A percentile compares a stretch with the other conserved stretches of the same genome.
Conservation (phyloP, 768 basidiomycete genomes). For the Suillus occidentalis region DNA sequence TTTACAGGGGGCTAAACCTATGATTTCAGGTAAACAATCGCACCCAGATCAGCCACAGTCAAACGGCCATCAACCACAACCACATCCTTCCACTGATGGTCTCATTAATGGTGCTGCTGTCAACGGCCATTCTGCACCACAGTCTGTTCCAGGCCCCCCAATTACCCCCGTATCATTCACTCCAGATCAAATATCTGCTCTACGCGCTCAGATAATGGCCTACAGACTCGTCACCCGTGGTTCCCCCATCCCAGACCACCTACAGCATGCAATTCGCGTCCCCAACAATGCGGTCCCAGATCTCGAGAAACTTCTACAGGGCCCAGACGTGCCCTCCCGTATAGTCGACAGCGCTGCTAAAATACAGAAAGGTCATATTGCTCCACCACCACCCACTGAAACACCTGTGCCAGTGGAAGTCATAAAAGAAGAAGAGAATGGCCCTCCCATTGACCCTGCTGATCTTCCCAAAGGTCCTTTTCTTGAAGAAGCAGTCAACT, state of each 20-base stretch:
- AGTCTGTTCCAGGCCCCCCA: slow-evolving; percentile 39
- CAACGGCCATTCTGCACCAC: slow-evolving; percentile 53
- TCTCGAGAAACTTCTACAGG: slow-evolving; percentile 64
- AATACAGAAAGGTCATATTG: slow-evolving; percentile 54
- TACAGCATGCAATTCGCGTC: slow-evolving; percentile 70
- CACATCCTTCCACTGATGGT: slow-evolving; percentile 16
- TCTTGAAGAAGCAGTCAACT: slow-evolving; percentile 76
- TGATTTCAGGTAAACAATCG: slow-evolving; percentile 24
- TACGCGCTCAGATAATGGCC: slow-evolving; percentile 82
- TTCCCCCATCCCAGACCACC: slow-evolving; percentile 62
- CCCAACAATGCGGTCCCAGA: slow-evolving; percentile 61
- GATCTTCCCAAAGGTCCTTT: slow-evolving; percentile 73
- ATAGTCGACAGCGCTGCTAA: slow-evolving; percentile 78
- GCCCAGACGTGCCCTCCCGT: slow-evolving; percentile 57
- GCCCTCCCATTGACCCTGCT: slow-evolving; percentile 47
- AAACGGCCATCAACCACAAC: slow-evolving; percentile 27
- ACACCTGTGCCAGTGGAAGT: slow-evolving; percentile 18
- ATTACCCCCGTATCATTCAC: slow-evolving; percentile 79
- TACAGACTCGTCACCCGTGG: slow-evolving; percentile 72
- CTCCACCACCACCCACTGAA: slow-evolving; percentile 21
- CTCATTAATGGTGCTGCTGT: not conserved
- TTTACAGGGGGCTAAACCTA: not conserved
- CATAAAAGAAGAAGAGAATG: slow-evolving; percentile 59
- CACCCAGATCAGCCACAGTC: slow-evolving; percentile 13
- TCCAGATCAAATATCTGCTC: slow-evolving; percentile 66